Percentiles rank a stretch among this genome's conserved stretches.
Evolutionary conservation across 768 basidiomycete species (phyloP).

Genomic region (Mrakia frigida): DNA sequence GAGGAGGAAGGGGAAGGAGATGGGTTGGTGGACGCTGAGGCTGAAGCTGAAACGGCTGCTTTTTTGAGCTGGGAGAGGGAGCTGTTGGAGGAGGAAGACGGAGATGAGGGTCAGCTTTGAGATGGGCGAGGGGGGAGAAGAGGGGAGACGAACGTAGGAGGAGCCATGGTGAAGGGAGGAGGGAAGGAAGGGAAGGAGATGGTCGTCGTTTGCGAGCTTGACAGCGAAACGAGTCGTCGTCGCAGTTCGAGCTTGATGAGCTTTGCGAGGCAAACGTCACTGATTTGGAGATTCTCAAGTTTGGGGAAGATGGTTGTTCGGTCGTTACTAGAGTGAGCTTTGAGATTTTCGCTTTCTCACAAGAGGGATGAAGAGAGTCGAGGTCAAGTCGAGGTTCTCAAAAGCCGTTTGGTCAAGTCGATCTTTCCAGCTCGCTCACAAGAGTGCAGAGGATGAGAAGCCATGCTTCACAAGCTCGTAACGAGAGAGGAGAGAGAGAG

Average conservation of each 20-base stretch:
- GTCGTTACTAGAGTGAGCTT: too few relatives aligned
- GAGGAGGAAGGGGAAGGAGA: neutral
- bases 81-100: neutral
- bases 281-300: neutral
- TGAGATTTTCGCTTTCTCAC: too few relatives aligned
- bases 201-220: neutral
- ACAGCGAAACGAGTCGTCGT: neutral
- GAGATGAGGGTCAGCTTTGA: too few relatives aligned
- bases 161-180: neutral
- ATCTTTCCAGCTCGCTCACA: neutral
- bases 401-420: neutral
- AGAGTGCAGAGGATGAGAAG: neutral
- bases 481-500: neutral
- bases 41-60: too few relatives aligned
- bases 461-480: neutral
- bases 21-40: neutral
- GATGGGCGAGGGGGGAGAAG: neutral
- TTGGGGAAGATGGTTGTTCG: too few relatives aligned
- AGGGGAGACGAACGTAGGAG: neutral
- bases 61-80: constrained; percentile 14
- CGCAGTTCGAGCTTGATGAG: neutral
- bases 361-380: too few relatives aligned
- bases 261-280: neutral
- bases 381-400: neutral
- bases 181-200: neutral